Evolutionary conservation across 2,329 filamentous ascomycete genomes (phyloP).

Genomic region (Dactylellina leptospora): DNA sequence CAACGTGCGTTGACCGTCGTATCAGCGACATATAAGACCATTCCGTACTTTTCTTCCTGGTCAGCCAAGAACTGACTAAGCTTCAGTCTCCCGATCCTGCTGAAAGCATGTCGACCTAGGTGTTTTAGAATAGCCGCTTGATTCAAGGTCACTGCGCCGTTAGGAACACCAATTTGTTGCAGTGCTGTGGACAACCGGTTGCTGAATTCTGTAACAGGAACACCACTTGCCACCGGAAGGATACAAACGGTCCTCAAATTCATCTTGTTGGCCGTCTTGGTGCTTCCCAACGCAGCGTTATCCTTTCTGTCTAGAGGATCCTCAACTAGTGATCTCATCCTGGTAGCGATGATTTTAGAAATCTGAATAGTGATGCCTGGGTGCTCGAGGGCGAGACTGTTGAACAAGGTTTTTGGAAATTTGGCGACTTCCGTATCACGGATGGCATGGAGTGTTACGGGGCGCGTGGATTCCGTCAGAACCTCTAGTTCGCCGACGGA

Average conservation of each 20-base stretch:
- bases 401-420: constrained; percentile 94
- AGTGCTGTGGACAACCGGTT: constrained; percentile 86
- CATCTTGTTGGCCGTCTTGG: constrained; percentile 81
- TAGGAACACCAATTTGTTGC: constrained; percentile 84
- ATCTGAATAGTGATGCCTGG: constrained; percentile 99
- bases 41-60: constrained; percentile 93
- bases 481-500: constrained; percentile 97
- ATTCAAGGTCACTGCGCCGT: constrained; percentile 89
- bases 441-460: constrained; percentile 92
- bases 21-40: constrained; percentile 95
- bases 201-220: constrained; percentile 95
- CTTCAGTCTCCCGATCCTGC: constrained; percentile 95
- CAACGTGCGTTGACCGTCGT: constrained; percentile 96
- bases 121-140: constrained; percentile 95
- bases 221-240: constrained; percentile 86
- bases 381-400: constrained; percentile 95
- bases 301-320: constrained; percentile 68
- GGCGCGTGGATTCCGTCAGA: constrained; percentile 89
- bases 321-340: constrained; percentile 89
- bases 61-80: constrained; percentile 95
- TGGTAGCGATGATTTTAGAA: constrained; percentile 95
- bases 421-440: constrained; percentile 96
- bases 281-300: constrained; percentile 62
- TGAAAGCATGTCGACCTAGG: constrained; percentile 94
- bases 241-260: constrained; percentile 94